Evolutionary conservation across 2,329 filamentous ascomycete genomes (phyloP), one percentile per base, ranked within the genome.

Genomic region (Epichloe sibirici): DNA sequence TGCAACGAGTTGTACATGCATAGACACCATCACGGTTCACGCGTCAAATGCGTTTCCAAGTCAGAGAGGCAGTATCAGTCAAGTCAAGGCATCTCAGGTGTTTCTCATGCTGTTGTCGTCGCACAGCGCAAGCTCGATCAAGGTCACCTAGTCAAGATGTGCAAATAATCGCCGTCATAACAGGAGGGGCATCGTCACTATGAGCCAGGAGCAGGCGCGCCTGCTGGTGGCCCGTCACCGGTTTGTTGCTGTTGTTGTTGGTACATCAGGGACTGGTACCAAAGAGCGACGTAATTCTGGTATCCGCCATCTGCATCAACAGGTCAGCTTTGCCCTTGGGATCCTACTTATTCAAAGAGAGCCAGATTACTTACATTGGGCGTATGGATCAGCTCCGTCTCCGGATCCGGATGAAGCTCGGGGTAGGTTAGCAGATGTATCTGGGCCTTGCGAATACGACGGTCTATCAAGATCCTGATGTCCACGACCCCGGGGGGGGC

Each of bases 231-330:
- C 55, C 66, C 67, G 59, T 69, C 63, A 56, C 69, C 66, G 55
- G 67, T 65, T 57, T 66, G 64, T 58, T 66, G 65, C 46, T 66
- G 63, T 51, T 71, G 69, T 55, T 69, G 71, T 59, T 73, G 69
- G 57, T 70, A 70, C 63, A 73, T 66, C 63, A 77, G 62, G 34
- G 85, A 86, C 63, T 87, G 83, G 70, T 89, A 90, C 87, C 87
- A 93, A 60, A 90, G 75, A 42, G 85, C 81, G 54, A 89, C 70
- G 65, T 91, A 93, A 60, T 85, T 85, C 61, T 90, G 79, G 67
- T 91, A 91, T 55, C 88, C 88, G 58, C 88, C 88, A 69, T 90
- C 81, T 83, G 55, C 65, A 51, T 8, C 15, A 8, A 31, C 6
- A 43, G 57, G 65, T 65, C 59, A 56, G 57, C 12, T 21, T 51